Evolutionary conservation across 2,329 filamentous ascomycete species (phyloP).

Genomic region (Teratosphaeria zuluensis): DNA sequence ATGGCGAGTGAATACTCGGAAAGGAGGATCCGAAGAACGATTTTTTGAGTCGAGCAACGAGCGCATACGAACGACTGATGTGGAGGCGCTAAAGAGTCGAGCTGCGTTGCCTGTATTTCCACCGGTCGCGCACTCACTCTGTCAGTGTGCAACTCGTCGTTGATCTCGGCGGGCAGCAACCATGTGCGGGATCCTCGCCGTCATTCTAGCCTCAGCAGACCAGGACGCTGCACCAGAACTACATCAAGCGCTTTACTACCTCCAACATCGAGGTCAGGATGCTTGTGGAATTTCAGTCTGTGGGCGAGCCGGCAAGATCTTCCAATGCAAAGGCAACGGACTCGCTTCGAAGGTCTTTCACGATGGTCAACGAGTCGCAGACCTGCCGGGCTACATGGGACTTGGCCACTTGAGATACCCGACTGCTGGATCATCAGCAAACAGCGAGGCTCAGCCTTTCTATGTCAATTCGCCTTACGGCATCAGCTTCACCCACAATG

Average conservation of each 20-base stretch:
- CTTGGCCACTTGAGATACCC: slow-evolving; percentile 82
- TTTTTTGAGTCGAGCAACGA: not conserved
- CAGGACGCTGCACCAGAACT: slow-evolving; percentile 28
- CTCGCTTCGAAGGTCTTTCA: slow-evolving; percentile 79
- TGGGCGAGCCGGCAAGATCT: slow-evolving; percentile 67
- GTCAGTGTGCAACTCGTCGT: not conserved
- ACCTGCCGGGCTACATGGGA: slow-evolving; percentile 78
- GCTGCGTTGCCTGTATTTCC: not conserved
- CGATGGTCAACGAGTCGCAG: slow-evolving; percentile 62
- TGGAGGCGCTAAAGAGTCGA: not conserved
- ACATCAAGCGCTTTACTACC: slow-evolving; percentile 29
- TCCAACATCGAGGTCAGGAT: slow-evolving; percentile 64
- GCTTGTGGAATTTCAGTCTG: slow-evolving; percentile 74
- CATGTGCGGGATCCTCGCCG: slow-evolving; percentile 44
- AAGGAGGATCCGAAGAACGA: not conserved
- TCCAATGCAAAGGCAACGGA: slow-evolving; percentile 86
- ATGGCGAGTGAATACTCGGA: not conserved
- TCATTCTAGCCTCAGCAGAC: slow-evolving; percentile 36
- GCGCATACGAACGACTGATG: not conserved
- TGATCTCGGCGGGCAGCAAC: slow-evolving; percentile 11
- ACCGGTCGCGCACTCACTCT: not conserved
- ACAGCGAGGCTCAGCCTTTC: slow-evolving; percentile 83
- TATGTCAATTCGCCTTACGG: slow-evolving; percentile 83
- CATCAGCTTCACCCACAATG: slow-evolving; percentile 73
- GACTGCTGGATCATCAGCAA: slow-evolving; percentile 73